These are phyloP conservation scores for Penicillium cinerascens DNA, from an alignment of 495 filamentous ascomycete species.

Conservation along the genomic window DNA sequence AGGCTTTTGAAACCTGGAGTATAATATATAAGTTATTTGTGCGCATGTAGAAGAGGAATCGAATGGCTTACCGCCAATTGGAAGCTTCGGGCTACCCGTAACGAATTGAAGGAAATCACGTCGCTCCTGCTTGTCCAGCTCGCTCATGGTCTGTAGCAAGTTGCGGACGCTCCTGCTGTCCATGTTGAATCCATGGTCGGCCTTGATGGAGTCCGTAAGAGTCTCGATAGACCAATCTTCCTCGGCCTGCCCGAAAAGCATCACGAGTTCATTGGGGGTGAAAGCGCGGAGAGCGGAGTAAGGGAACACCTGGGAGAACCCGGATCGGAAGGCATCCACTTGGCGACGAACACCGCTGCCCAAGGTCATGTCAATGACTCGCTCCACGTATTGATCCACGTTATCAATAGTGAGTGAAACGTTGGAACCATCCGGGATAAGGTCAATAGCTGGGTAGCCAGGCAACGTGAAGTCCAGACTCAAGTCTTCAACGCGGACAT, in stretches of 20 bases:
- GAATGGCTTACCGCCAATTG: constrained; percentile 79
- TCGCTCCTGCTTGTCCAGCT: constrained; percentile 67
- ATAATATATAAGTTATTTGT: constrained; percentile 7
- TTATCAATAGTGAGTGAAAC: constrained; percentile 81
- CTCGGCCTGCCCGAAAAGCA: constrained; percentile 89
- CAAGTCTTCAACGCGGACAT: constrained; percentile 76
- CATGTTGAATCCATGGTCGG: constrained; percentile 99
- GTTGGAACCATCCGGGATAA: constrained; percentile 70
- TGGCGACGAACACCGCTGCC: constrained; percentile 83
- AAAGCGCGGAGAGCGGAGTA: constrained; percentile 91
- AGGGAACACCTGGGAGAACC: constrained; percentile 96
- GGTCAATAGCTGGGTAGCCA: constrained; percentile 86
- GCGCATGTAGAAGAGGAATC: neutral
- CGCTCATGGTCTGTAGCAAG: constrained; percentile 92
- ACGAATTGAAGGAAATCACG: constrained; percentile 98
- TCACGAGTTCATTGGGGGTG: constrained; percentile 94
- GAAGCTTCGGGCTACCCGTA: constrained; percentile 96
- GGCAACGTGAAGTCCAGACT: constrained; percentile 92
- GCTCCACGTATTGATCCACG: constrained; percentile 80
- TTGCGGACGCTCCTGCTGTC: constrained; percentile 97
- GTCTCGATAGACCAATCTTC: constrained; percentile 99
- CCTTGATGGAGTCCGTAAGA: constrained; percentile 97
- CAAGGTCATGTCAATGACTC: constrained; percentile 87
- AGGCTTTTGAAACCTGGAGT: constrained; percentile 86
- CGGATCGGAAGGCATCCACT: constrained; percentile 83